phyloP scores from a whole-genome alignment of 1,139 yeast species.

The Yamadazyma aaseri region DNA sequence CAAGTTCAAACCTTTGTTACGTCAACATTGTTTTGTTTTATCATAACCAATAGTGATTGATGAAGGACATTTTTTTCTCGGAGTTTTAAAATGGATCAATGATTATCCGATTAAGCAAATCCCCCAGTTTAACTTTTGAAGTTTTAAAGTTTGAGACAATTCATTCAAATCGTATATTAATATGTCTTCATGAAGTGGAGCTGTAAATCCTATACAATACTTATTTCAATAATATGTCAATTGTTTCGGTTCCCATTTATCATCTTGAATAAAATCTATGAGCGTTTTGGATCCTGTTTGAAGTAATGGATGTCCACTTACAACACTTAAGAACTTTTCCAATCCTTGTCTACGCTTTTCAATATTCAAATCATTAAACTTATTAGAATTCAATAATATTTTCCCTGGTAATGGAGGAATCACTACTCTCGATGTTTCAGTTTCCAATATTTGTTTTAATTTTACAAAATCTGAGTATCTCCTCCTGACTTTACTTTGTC shows the following conservation, averaged over 20 bases:
- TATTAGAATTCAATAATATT: conserved; percentile 59
- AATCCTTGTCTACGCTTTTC: conserved; percentile 83
- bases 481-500: conserved; percentile 70
- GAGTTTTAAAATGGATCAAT: too few species aligned
- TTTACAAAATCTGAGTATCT: conserved; percentile 89
- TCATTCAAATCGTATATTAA: too few species aligned
- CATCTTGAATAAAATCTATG: conserved; percentile 85
- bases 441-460: conserved; percentile 71
- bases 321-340: conserved; percentile 73
- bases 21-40: too few species aligned
- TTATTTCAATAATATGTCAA: conserved; percentile 14
- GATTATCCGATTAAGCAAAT: too few species aligned
- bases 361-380: conserved; percentile 81
- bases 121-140: too few species aligned
- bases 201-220: too few species aligned
- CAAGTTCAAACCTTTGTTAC: too few species aligned
- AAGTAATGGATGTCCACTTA: conserved; percentile 90
- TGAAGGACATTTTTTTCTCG: too few species aligned
- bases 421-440: conserved; percentile 72
- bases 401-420: conserved; percentile 92
- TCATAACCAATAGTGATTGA: too few species aligned
- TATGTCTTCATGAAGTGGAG: too few species aligned
- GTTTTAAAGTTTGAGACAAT: too few species aligned
- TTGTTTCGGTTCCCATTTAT: conserved; percentile 61
- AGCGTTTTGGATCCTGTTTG: conserved; percentile 88